Evolutionary conservation across 495 filamentous ascomycete species (phyloP), one percentile per base, ranked within the genome.

Genomic region (Xylaria castorea): DNA sequence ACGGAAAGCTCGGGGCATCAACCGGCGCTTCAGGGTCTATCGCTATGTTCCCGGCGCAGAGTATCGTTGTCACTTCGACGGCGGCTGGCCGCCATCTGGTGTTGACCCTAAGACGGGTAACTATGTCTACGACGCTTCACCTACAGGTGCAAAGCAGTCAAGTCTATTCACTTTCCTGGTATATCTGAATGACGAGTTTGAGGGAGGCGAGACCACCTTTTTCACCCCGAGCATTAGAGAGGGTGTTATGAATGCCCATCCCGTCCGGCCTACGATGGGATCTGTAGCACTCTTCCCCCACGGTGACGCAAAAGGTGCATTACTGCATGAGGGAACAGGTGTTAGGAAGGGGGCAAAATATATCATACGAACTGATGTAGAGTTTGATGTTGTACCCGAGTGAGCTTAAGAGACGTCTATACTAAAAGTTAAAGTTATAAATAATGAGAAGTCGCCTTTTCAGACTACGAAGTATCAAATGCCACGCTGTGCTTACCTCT

Each of bases 161-260:
- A 84, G 81, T 3, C 72, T 86, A 22, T 85, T 86, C 36, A 87
- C 85, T 3, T 86, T 87, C 75, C 73, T 87, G n/a, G 81, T 87
- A 5, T 87, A 87, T 66, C 72, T 87, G 32, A 87, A 86, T 58
- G 85, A 87, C 61, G 85, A 87, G 65, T 87, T 87, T 60, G 81
- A 84, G 69, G 83, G 79, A 32, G 85, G 85, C 42, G 84, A 87
- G 73, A 87, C 85, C 0, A 87, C 84, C 3, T 87, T 84, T 74
- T 87, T 87, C 75, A 42, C 85, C 4, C 84, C 85, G 5, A 79
- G 79, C 38, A 79, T 77, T 14, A 74, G 75, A 46, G 84, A 87
- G 68, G 85, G 85, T 5, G 75, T 62, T 25, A 76, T 87, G 73
- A 85, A 86, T 77, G 85, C 84, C 30, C 83, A 85, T 67, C 78